A percentile compares a stretch with the other conserved stretches of the same genome.
Evolutionary conservation across 2,329 filamentous ascomycete species (phyloP).

Genomic region (Cordyceps javanica): DNA sequence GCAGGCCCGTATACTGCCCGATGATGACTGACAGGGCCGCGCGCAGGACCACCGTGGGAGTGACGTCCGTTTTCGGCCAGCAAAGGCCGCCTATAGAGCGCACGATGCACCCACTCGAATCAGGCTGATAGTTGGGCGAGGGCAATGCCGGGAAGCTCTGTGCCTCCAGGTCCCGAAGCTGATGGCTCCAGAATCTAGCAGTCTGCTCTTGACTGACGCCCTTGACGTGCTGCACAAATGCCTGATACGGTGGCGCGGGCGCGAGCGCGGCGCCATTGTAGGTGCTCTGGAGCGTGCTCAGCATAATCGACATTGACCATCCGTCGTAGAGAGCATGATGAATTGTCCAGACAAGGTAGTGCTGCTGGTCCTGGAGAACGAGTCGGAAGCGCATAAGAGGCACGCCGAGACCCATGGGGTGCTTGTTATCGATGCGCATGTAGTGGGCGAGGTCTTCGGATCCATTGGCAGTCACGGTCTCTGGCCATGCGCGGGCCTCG

Average conservation of each 20-base stretch:
- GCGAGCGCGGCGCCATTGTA: slow-evolving; percentile 19
- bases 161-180: background rate
- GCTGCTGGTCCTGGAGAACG: background rate
- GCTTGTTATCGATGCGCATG: background rate
- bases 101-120: slow-evolving; percentile 5
- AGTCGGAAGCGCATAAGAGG: slow-evolving; percentile 14
- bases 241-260: slow-evolving; percentile 27
- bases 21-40: slow-evolving; percentile 28
- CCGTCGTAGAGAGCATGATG: slow-evolving; percentile 46
- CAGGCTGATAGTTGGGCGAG: slow-evolving; percentile 2
- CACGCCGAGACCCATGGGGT: slow-evolving; percentile 14
- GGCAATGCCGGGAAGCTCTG: background rate
- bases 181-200: background rate
- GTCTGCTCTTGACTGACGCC: background rate
- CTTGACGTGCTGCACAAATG: slow-evolving; percentile 33
- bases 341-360: slow-evolving; percentile 16
- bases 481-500: background rate
- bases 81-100: background rate
- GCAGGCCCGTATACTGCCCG: slow-evolving; percentile 27
- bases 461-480: background rate
- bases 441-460: background rate
- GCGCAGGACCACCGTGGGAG: slow-evolving; percentile 19
- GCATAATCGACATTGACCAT: slow-evolving; percentile 39
- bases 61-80: slow-evolving; percentile 12
- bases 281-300: slow-evolving; percentile 14